Evolutionary conservation across 169 alveolate genomes (phyloP).

Genomic region (Eimeria falciformis): DNA sequence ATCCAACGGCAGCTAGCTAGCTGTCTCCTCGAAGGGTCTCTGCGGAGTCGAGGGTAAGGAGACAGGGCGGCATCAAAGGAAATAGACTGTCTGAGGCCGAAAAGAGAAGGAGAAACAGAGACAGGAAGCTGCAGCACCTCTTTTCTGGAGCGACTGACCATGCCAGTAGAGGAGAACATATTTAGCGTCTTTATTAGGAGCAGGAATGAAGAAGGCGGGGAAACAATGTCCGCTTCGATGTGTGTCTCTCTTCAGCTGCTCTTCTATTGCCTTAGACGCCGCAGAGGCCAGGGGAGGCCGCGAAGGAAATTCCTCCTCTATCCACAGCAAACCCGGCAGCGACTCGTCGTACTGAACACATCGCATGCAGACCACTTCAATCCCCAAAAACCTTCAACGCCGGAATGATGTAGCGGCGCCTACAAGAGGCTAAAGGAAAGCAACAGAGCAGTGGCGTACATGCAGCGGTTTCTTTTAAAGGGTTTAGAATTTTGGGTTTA

Average conservation of each 20-base stretch:
- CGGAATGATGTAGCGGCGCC: not conserved
- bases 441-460: too few species aligned
- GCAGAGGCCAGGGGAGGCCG: not conserved
- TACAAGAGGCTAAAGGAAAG: not conserved
- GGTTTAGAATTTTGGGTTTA: not conserved
- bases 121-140: not conserved
- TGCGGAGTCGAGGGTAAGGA: too few species aligned
- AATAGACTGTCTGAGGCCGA: too few species aligned
- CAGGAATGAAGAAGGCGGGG: constrained; percentile 55
- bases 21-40: too few species aligned
- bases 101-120: not conserved
- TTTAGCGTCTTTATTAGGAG: constrained; percentile 31
- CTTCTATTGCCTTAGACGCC: not conserved
- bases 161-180: constrained; percentile 67
- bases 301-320: constrained; percentile 18
- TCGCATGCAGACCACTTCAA: not conserved
- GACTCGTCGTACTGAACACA: constrained; percentile 23
- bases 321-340: constrained; percentile 66
- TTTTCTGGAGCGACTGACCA: constrained; percentile 6
- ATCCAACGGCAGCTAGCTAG: not conserved
- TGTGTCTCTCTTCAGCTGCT: not conserved
- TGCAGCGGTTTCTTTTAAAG: not conserved
- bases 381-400: not conserved
- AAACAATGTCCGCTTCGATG: not conserved
- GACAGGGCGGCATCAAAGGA: too few species aligned